These are phyloP conservation scores for Trametes cubensis DNA, from an alignment of 768 basidiomycete species.

Conservation along the genomic window DNA sequence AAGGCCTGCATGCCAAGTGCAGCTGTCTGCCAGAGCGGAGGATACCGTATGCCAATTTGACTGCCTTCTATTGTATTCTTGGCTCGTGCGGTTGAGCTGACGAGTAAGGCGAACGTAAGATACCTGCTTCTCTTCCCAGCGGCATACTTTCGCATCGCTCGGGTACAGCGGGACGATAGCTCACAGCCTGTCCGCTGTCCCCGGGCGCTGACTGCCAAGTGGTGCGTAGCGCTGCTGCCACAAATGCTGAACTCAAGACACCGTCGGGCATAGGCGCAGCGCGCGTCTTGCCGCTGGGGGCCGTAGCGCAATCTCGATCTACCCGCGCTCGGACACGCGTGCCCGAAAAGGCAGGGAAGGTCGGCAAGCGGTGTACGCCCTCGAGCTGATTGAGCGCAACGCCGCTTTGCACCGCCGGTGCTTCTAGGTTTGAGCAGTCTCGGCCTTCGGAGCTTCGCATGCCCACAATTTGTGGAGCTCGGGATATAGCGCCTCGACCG, in stretches of 20 bases:
- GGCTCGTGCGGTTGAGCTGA: background rate
- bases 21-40: conserved; percentile 1
- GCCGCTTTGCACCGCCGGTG: background rate
- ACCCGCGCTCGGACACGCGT: background rate
- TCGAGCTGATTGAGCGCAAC: background rate
- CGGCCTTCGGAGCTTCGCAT: conserved; percentile 10
- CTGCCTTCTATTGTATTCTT: background rate
- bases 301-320: background rate
- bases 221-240: background rate
- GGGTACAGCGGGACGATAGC: conserved; percentile 7
- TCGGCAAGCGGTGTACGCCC: background rate
- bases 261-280: too few relatives aligned
- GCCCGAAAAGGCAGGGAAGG: background rate
- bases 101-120: conserved; percentile 16
- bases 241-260: background rate
- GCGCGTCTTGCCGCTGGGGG: too few relatives aligned
- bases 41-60: conserved; percentile 6
- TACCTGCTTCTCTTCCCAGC: conserved; percentile 16
- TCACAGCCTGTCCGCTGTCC: conserved; percentile 5
- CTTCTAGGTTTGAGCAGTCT: conserved; percentile 4
- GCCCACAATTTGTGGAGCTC: background rate
- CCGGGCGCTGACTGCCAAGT: conserved; percentile 1
- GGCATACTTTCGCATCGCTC: conserved; percentile 1
- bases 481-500: background rate
- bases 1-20: conserved; percentile 8